phyloP scores from a whole-genome alignment of 805 yeast species.

The Pichia phayaonensis region DNA sequence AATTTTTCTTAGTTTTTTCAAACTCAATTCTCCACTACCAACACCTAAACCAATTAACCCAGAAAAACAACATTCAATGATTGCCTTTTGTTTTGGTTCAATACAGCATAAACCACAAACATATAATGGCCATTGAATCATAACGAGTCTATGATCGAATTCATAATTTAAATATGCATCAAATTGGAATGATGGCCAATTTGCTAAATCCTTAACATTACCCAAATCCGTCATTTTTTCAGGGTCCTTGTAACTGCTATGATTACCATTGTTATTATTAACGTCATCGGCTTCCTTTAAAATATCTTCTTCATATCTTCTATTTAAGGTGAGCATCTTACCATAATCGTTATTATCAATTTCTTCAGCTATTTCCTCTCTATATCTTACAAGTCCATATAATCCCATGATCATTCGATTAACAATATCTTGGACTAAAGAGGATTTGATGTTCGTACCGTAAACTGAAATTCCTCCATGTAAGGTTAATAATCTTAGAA shows the following conservation, averaged over 20 bases:
- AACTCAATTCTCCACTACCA: constrained; percentile 30
- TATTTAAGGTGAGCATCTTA: constrained; percentile 1
- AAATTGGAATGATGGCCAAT: constrained; percentile 16
- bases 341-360: not conserved
- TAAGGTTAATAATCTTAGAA: constrained; percentile 31
- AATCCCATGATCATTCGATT: constrained; percentile 25
- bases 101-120: constrained; percentile 30
- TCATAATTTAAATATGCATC: constrained; percentile 26
- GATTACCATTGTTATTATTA: constrained; percentile 4
- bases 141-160: constrained; percentile 29
- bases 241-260: too few species aligned
- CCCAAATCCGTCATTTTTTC: not conserved
- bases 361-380: constrained; percentile 4
- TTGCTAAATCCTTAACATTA: not conserved
- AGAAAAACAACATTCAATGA: constrained; percentile 30
- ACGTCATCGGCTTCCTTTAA: not conserved
- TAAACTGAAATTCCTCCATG: constrained; percentile 17
- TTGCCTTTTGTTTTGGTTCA: constrained; percentile 23
- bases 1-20: constrained; percentile 23
- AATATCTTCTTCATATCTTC: not conserved
- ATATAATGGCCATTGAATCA: constrained; percentile 33
- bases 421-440: constrained; percentile 26
- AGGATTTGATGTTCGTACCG: constrained; percentile 22
- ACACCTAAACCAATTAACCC: constrained; percentile 29
- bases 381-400: constrained; percentile 17